Conservation (phyloP, 257 asterid species). For the Plantago elongata region DNA sequence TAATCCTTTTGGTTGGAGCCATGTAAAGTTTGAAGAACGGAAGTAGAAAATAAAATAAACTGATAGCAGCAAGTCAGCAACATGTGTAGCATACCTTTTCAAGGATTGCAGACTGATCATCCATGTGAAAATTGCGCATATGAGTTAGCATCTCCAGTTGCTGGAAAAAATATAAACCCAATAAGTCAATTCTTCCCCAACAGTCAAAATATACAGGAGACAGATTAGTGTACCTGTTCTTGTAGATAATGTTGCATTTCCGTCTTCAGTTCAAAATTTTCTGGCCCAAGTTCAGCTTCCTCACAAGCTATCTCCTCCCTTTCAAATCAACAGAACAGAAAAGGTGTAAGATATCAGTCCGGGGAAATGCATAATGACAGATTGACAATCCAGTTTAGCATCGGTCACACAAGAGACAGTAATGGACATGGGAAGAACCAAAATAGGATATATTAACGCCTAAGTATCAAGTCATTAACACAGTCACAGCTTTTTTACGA, state of each 20-base stretch:
- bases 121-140: constrained; percentile 66
- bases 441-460: no score
- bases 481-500: no score
- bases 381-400: not conserved
- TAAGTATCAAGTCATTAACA: no score
- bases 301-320: constrained; percentile 95
- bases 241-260: constrained; percentile 51
- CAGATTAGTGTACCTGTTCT: constrained; percentile 43
- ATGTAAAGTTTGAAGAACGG: no score
- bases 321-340: constrained; percentile 21
- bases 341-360: constrained; percentile 3
- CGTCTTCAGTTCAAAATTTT: constrained; percentile 52
- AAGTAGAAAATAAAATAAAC: no score
- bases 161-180: constrained; percentile 30
- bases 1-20: no score
- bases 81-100: constrained; percentile 45
- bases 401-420: no score
- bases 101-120: constrained; percentile 77
- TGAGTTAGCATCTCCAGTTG: constrained; percentile 83
- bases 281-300: constrained; percentile 90
- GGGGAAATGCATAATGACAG: not conserved
- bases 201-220: constrained; percentile 4
- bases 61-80: no score
- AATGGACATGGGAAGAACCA: no score
- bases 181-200: not conserved